Evolutionary conservation across 495 filamentous ascomycete genomes (phyloP), one percentile per base, ranked within the genome.

Genomic region (Parachaetomium inaequale): DNA sequence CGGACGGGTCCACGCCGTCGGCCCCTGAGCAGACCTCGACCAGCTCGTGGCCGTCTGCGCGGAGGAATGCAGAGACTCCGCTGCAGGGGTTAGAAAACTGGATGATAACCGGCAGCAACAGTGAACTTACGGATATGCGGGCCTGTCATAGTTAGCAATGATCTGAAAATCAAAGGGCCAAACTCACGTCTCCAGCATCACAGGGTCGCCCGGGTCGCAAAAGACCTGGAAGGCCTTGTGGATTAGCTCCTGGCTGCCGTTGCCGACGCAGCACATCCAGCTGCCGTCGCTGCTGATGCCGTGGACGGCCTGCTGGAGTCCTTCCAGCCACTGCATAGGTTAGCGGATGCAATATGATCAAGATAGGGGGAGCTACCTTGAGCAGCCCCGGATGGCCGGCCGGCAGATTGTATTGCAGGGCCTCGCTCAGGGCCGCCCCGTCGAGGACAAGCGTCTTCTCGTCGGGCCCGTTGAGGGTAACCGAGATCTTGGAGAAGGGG

Each of bases 201-300:
- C 55, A 3, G 61, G 17, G 34, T 63, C 61, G 3, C 61, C 61
- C 3, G 55, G 61, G 26, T 63, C 61, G 11, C 54, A 58, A 14
- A 63, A 63, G 7, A 63, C 61, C 47, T 58, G 61, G 45, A 57
- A 63, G 32, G 61, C 61, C 36, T 63, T 63, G 61, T 63, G 61
- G 17, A 63, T 52, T 19, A 63, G 23, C 43, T 63, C 61, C 38
- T 63, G 61, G 61, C 54, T 63, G 45, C 61, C 61, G 21, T 57
- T 63, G 7, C 61, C 61, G 32, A 63, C 38, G 19, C 52, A 56
- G 45, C 54, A 63, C 3, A 23, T 45, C 61, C 54, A 63, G 23
- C 15, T 58, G 25, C 12, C 8, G 31, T 14, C 12, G 23, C 21
- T 26, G 38, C 29, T 15, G 17, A 53, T 15, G 23, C 54, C 54